Evolutionary conservation across 768 basidiomycete genomes (phyloP).

Genomic region (Leccinum uliginosum): DNA sequence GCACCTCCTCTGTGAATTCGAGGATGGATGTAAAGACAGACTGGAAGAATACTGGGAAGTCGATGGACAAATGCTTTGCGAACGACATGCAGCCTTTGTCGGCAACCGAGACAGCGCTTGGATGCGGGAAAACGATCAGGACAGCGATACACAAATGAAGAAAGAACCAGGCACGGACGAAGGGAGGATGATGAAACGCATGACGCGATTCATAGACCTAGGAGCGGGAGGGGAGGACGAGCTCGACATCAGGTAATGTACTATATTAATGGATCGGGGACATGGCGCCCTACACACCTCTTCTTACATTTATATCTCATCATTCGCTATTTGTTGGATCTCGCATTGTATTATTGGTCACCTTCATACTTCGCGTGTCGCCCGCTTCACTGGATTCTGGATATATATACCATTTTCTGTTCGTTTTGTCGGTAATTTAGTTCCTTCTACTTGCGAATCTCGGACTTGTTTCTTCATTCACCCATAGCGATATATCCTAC

Average conservation of each 20-base stretch:
- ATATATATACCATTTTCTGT: slow-evolving; percentile 22
- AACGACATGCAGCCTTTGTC: slow-evolving; percentile 57
- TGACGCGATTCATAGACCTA: slow-evolving; percentile 79
- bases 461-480: slow-evolving; percentile 5
- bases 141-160: slow-evolving; percentile 6
- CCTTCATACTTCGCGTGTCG: slow-evolving; percentile 13
- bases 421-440: slow-evolving; percentile 15
- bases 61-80: slow-evolving; percentile 81
- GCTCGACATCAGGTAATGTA: slow-evolving; percentile 31
- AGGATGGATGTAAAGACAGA: slow-evolving; percentile 47
- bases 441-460: slow-evolving; percentile 5
- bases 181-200: slow-evolving; percentile 65
- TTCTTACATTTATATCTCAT: slow-evolving; percentile 17
- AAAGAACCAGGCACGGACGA: slow-evolving; percentile 26
- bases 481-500: slow-evolving; percentile 13
- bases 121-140: slow-evolving; percentile 15
- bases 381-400: slow-evolving; percentile 15
- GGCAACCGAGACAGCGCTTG: slow-evolving; percentile 22
- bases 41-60: slow-evolving; percentile 88
- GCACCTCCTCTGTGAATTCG: slow-evolving; percentile 80
- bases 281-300: slow-evolving; percentile 3
- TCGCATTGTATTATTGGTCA: slow-evolving; percentile 16
- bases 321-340: slow-evolving; percentile 15
- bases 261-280: slow-evolving; percentile 15
- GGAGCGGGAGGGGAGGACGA: slow-evolving; percentile 28